Percentiles rank a stretch among this genome's conserved stretches.
Conservation (phyloP, 1,139 yeast genomes). For the Hemisphaericaspora xylofermentans region DNA sequence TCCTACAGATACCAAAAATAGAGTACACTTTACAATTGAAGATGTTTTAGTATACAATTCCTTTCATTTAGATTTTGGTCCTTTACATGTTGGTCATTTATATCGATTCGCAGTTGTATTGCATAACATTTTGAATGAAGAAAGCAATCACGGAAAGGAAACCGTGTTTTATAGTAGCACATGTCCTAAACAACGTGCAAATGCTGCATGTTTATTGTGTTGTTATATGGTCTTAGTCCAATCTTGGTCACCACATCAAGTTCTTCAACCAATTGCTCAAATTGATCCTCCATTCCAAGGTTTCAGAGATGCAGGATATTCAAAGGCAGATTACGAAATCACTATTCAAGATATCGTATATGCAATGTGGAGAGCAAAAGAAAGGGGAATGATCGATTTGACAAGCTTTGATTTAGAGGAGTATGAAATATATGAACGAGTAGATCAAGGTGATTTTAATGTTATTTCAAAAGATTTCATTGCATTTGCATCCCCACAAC, state of each 20-base stretch:
- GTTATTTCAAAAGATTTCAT: slow-evolving; percentile 88
- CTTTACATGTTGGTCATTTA: slow-evolving; percentile 86
- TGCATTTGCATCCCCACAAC: slow-evolving; percentile 97
- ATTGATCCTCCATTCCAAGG: slow-evolving; percentile 92
- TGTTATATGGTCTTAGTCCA: slow-evolving; percentile 95
- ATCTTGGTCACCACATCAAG: slow-evolving; percentile 98
- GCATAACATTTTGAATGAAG: slow-evolving; percentile 87
- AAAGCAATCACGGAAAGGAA: slow-evolving; percentile 80
- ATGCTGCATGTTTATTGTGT: slow-evolving; percentile 90
- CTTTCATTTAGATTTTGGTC: slow-evolving; percentile 95
- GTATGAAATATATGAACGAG: slow-evolving; percentile 90
- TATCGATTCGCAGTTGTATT: slow-evolving; percentile 93
- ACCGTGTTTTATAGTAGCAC: slow-evolving; percentile 87
- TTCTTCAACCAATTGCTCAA: slow-evolving; percentile 89
- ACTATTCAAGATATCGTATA: slow-evolving; percentile 93
- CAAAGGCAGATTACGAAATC: slow-evolving; percentile 89
- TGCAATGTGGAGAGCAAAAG: slow-evolving; percentile 98
- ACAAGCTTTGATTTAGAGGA: slow-evolving; percentile 89
- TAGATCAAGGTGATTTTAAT: slow-evolving; percentile 95
- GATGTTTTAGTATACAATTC: slow-evolving; percentile 89
- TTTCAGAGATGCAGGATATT: slow-evolving; percentile 95
- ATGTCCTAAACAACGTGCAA: slow-evolving; percentile 78
- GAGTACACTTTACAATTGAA: slow-evolving; percentile 88
- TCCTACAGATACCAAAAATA: slow-evolving; percentile 74
- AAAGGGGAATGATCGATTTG: slow-evolving; percentile 81